Base-by-base conservation (phyloP, 495 filamentous ascomycete species). In the Clavariopsis aquatica region DNA sequence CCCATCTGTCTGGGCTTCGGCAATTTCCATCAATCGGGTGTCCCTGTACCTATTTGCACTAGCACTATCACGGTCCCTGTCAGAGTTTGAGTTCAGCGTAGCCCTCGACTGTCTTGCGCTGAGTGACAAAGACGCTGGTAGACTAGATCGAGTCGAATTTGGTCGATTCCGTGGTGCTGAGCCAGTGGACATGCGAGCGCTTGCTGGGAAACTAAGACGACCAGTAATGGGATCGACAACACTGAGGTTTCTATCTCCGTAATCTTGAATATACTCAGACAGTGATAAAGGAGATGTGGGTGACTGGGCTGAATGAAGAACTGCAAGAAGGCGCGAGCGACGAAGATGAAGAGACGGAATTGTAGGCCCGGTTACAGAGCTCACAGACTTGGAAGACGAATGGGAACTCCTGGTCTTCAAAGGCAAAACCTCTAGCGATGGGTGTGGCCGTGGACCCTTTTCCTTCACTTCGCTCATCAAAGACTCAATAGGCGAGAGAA, bases 1-100 rank as follows among this genome's bases (percentile, higher is more conserved):
- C 13, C 84, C 86, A 55, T 84, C 83, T 57, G 82, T 81, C 29
- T 87, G 84, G 22, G 78, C 76, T 69, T 85, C 82, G 0, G 80
- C 78, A 22, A 82, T 81, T 22, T 79, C 76, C 27, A 81, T 77
- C 17, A 78, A 58, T 43, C 79, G 69, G 0, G 78, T 74, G 43
- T 81, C 82, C 41, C 78, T 61, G 34, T 68, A 68, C 27, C 64
- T 46, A 34, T 67, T 67, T n/a, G 43, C 57, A n/a, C 28, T 57
- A 31, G 52, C 59, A 29, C 69, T 71, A 29, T 70, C 52, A 31
- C 69, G 65, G 54, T 66, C 62, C 29, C 63, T 70, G 34, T 66
- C 63, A 23, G 67, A 70, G 26, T 31, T 64, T 17, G 75, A 76
- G 2, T 64, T 60, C 10, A 68, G 51, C 2, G 68, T 71, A 31